These are phyloP conservation scores for Mortierella sp. DNA, from an alignment of 371 early-diverging fungal species.

Conservation along the genomic window DNA sequence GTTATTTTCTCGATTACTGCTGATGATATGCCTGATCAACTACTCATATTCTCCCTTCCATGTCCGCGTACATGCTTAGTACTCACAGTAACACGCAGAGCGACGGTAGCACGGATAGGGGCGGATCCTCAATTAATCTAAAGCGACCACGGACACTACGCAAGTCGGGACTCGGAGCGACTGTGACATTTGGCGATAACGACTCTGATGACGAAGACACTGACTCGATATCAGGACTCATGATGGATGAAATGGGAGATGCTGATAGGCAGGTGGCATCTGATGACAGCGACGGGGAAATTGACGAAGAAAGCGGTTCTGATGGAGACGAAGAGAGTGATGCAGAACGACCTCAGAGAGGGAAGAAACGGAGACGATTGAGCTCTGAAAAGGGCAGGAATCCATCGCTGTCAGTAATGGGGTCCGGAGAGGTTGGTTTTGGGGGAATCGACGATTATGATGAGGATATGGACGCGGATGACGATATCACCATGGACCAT, in stretches of 20 bases:
- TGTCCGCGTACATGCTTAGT: too few relatives aligned
- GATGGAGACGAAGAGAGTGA: constrained; percentile 26
- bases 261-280: constrained; percentile 31
- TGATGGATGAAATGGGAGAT: constrained; percentile 57
- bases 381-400: neutral
- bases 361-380: constrained; percentile 18
- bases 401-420: neutral
- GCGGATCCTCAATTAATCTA: constrained; percentile 24
- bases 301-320: constrained; percentile 51
- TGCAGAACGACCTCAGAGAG: constrained; percentile 2
- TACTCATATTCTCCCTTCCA: too few relatives aligned
- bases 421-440: too few relatives aligned
- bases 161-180: constrained; percentile 28
- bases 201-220: constrained; percentile 33
- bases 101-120: constrained; percentile 37
- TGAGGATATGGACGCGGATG: constrained; percentile 31
- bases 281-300: constrained; percentile 42
- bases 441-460: neutral
- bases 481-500: constrained; percentile 41
- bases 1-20: too few relatives aligned
- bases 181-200: constrained; percentile 29
- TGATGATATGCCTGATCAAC: too few relatives aligned
- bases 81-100: constrained; percentile 44
- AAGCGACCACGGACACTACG: constrained; percentile 39
- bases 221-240: constrained; percentile 33